Base-by-base conservation (phyloP, 2,329 filamentous ascomycete genomes). In the Cladosporium oxysporum region DNA sequence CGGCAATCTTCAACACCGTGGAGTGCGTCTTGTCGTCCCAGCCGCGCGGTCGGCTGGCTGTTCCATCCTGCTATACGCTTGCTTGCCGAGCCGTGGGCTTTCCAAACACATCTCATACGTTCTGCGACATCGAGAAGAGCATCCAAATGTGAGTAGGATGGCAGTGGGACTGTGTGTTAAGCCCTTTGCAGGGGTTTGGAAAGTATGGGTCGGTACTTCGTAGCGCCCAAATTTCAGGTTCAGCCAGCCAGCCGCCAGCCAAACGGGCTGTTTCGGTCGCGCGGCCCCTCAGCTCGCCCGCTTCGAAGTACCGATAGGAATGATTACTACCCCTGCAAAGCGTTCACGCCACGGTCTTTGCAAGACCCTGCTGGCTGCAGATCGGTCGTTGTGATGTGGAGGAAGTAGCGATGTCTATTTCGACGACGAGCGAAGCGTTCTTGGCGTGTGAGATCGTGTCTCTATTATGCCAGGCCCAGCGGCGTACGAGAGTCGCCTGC, bases 131-230 rank as follows among this genome's bases (percentile, higher is more conserved):
- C 47, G 2, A 50, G 21, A 7, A 26, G 23, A 26, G 23, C 21
- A 26, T 50, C 23, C 47, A 28, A 12, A 3, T 50, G 21, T 26
- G 47, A 50, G n/a, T 41, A 1, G 5, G 16, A 41, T 41, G 14
- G 37, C 14, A 16, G 35, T 37, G n/a, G n/a, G n/a, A 37, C 37
- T 18, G 37, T 41, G 37, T 7, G 7, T 1, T 26, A 14, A 50
- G 47, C 47, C 26, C 21, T 12, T 50, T 50, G 23, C 23, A 50
- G 21, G 47, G 47, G 21, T 50, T 50, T 16, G 47, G 4, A 26
- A 50, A 50, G 47, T 50, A 50, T 26, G 47, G 47, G 47, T 26
- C 47, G 47, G 21, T 50, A 50, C 47, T 50, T 50, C 47, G 47
- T 50, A 50, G 47, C 47, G 47, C 47, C 21, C 21, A 26, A 50